Evolutionary conservation across 2,329 filamentous ascomycete genomes (phyloP), one percentile per base, ranked within the genome.

Genomic region (Penicillium sclerotigenum): DNA sequence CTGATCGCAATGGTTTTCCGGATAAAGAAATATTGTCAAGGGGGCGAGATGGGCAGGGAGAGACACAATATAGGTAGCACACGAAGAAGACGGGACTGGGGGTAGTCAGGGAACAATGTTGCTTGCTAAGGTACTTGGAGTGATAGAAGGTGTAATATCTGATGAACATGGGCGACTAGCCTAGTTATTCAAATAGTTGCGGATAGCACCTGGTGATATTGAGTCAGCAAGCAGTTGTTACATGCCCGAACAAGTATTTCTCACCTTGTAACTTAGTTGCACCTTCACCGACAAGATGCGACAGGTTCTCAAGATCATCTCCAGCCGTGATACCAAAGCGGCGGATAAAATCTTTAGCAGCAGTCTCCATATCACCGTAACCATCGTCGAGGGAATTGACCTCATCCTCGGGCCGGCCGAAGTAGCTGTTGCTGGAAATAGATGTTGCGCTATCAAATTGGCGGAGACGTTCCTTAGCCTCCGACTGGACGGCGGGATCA

Each of bases 401-500:
- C 65, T 95, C 89, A 24, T 92, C 89, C 71, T 99, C 94, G 2
- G 91, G 88, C 49, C 93, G 88, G 58, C 94, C 94, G 74, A 99
- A 99, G 81, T 97, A 99, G 53, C 91, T 91, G 74, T 97, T 99
- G 56, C 90, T 96, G 7, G 92, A 97, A 74, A 99, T 99, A 63
- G 91, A 80, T 1, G 87, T 87, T 11, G 94, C 92, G 42, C 94
- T 91, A 75, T 97, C 93, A 70, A 99, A 99, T 45, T 91, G 90
- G 78, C 91, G 87, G 52, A 99, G 83, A 38, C 94, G 86, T 24
- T 82, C 81, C 79, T 96, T 96, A 66, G 94, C 93, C 78, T 97
- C 93, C 49, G 86, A 81, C 71, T 94, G 88, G 9, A 88, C 85
- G 53, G 81, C 81, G 36, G 92, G 86, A 71, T 99, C 92, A 75